Evolutionary conservation across 352 stramenopile genomes (phyloP).

Genomic region (Phytophthora kernoviae): DNA sequence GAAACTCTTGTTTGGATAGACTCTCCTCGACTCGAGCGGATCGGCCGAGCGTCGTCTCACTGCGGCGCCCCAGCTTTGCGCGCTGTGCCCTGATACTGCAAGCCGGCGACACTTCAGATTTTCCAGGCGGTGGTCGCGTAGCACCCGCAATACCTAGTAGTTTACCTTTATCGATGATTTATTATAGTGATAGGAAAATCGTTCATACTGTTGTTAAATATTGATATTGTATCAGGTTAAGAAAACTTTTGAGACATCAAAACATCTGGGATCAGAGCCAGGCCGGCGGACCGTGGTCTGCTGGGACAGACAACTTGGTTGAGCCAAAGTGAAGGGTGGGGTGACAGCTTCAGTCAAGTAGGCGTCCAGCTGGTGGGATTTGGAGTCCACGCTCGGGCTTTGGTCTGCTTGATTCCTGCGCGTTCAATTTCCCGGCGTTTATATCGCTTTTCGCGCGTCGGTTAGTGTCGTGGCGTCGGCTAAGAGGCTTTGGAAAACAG

Average conservation of each 20-base stretch:
- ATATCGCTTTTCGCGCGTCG: slow-evolving; percentile 2
- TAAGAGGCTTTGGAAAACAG: background rate
- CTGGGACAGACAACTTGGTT: background rate
- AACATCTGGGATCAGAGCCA: slow-evolving; percentile 21
- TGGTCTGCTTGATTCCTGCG: slow-evolving; percentile 13
- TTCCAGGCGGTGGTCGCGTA: background rate
- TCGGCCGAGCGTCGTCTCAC: background rate
- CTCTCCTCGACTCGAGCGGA: background rate
- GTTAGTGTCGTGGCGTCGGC: background rate
- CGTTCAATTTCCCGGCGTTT: slow-evolving; percentile 5
- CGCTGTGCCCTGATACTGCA: slow-evolving; percentile 17
- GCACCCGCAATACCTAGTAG: too few relatives aligned
- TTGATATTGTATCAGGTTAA: too few relatives aligned
- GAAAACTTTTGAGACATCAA: slow-evolving; percentile 7
- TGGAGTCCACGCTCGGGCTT: background rate
- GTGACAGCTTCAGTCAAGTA: slow-evolving; percentile 29
- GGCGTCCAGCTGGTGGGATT: slow-evolving; percentile 11
- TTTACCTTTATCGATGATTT: too few relatives aligned
- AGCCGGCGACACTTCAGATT: slow-evolving; percentile 9
- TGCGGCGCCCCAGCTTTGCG: slow-evolving; percentile 8
- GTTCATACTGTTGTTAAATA: too few relatives aligned
- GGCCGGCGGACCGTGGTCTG: slow-evolving; percentile 9
- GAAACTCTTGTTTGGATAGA: background rate
- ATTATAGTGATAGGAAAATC: too few relatives aligned
- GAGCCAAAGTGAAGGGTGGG: background rate